Evolutionary conservation across 495 filamentous ascomycete species (phyloP).

Genomic region (Rostrohypoxylon terebratum): DNA sequence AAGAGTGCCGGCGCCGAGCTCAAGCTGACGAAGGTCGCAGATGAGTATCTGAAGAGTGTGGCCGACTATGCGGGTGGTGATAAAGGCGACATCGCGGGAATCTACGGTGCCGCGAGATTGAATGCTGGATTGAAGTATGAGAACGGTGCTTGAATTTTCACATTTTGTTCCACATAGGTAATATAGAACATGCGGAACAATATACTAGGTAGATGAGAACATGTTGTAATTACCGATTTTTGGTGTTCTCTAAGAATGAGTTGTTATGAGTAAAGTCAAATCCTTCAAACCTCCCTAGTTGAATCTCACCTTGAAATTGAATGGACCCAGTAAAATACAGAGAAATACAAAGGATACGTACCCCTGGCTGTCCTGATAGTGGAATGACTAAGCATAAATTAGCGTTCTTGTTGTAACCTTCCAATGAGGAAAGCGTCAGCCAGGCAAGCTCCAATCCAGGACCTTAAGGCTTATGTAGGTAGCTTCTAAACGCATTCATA

Average conservation of each 20-base stretch:
- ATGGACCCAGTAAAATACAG: background rate
- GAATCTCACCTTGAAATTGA: background rate
- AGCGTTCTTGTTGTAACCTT: slow-evolving; percentile 1
- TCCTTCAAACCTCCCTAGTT: no score
- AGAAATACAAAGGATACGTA: slow-evolving; percentile 14
- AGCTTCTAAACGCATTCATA: slow-evolving; percentile 26
- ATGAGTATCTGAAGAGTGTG: slow-evolving; percentile 72
- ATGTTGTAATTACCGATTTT: background rate
- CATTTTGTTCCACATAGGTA: background rate
- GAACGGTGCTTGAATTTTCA: slow-evolving; percentile 52
- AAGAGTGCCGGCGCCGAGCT: slow-evolving; percentile 70
- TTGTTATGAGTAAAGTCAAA: background rate
- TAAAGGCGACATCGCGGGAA: slow-evolving; percentile 83
- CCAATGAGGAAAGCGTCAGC: slow-evolving; percentile 11
- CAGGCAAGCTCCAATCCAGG: slow-evolving; percentile 30
- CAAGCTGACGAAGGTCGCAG: slow-evolving; percentile 73
- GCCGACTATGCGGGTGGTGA: slow-evolving; percentile 70
- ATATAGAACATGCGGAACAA: no score
- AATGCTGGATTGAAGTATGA: slow-evolving; percentile 78
- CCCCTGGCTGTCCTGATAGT: background rate
- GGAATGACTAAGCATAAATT: slow-evolving; percentile 33
- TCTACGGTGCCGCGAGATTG: slow-evolving; percentile 81
- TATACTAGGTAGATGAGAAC: background rate
- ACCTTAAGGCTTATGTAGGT: no score
- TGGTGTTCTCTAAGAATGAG: background rate